Evolutionary conservation across 2,329 filamentous ascomycete species (phyloP), one percentile per base, ranked within the genome.

Genomic region (Apiospora marii): DNA sequence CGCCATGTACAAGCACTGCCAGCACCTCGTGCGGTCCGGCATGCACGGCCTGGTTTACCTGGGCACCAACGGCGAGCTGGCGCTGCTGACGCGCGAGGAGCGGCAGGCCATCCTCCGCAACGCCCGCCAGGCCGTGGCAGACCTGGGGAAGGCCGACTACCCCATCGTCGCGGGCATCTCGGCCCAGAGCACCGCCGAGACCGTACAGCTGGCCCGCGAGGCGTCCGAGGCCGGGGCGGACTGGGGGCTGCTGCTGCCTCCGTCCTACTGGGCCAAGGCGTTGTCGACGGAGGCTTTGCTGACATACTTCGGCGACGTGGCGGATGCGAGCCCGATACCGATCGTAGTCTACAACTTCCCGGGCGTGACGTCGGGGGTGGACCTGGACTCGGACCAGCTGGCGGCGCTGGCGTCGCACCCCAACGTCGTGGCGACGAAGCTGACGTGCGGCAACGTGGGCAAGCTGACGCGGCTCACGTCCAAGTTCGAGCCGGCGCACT

Each of bases 31-130:
- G 44, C 81, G 80, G 49, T 81, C 82, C 2, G 86, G 85, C 7
- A 81, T 86, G 76, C 82, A 85, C 58, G 83, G 85, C 1, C 82
- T 87, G 0, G 85, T 87, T 0, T 83, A 85, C 34, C 80, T 84
- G 3, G 85, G 85, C 24, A 86, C 86, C 6, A 87, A 85, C 64
- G 86, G 84, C 44, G 86, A 87, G 73, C 80, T 85, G 13, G 83
- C 83, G 1, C 78, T 86, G 0, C 80, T 87, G 1, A 83, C 81
- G 0, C 74, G 79, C 3, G 80, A 81, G 22, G 85, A 86, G 77
- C 81, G 85, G 7, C 79, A 79, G 24, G 77, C 81, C 10, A 80
- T 88, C n/a, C 76, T 87, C 19, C 74, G 78, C 13, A 84, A 78
- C 22, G 84, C 83, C 0, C 77, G 79, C 16, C 79, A 79, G 12